Evolutionary conservation across 495 filamentous ascomycete species (phyloP), one percentile per base, ranked within the genome.

Genomic region (Penicillium riverlandense): DNA sequence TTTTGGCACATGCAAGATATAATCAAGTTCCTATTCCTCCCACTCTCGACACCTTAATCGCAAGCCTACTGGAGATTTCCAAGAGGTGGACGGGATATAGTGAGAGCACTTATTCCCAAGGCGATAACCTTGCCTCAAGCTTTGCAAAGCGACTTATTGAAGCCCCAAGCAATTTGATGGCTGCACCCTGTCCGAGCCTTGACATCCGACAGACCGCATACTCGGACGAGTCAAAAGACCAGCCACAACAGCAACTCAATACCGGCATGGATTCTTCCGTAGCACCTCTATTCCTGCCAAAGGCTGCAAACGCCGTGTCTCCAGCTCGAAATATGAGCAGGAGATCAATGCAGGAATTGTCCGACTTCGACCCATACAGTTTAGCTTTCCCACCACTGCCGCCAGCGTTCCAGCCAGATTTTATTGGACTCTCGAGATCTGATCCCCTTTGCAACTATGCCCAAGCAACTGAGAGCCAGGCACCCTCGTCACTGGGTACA

Each of bases 191-290:
- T 1, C 40, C 46, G 7, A 56, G 50, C 30, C 32, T 68, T 22
- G 65, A 66, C 43, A 64, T 68, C 36, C 44, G 62, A 32, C 60
- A 68, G 37, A 41, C 65, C 1, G 65, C 54, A 1, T 68, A 64
- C 46, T 68, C 62, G 1, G 62, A 64, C 30, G 48, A 58, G 8
- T 51, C 34, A 0, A 47, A 50, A 13, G 47, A 44, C 31, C 44
- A 47, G 37, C 41, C 29, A 27, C 29, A 12, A 22, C 30, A 27
- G 4, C 27, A 7, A 13, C 37, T 32, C 31, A 8, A 7, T 35
- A 35, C 29, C 27, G 11, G 32, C 27, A 37, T 12, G 1, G 43
- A 40, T 10, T 36, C 40, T 0, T 36, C 30, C 10, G 40, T 35
- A 8, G 31, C 29, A 35, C 11, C 30, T 7, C 7, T 40, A 32